A percentile compares a stretch with the other conserved stretches of the same genome.
phyloP scores from a whole-genome alignment of 257 asterid genomes.

The Lycium barbarum region DNA sequence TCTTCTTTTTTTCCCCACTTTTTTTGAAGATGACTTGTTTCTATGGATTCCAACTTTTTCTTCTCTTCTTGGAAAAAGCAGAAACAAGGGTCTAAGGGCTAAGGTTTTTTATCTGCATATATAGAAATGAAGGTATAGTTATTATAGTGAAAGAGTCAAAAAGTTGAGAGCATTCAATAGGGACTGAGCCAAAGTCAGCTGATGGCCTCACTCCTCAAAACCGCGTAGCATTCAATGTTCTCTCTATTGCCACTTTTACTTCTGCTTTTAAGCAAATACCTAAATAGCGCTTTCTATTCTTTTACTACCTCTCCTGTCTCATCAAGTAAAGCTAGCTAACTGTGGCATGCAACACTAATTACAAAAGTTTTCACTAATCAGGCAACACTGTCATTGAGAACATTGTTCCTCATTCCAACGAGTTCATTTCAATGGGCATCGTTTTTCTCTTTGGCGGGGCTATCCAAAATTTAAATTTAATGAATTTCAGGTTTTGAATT shows the following conservation, averaged over 20 bases:
- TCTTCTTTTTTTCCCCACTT: no score
- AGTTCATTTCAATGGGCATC: not conserved
- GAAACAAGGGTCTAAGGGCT: slow-evolving; percentile 26
- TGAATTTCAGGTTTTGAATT: no score
- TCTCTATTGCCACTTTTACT: not conserved
- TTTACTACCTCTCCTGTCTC: not conserved
- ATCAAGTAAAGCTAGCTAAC: not conserved
- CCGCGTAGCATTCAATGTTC: slow-evolving; percentile 83
- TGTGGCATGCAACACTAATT: no score
- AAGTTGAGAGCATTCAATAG: slow-evolving; percentile 75
- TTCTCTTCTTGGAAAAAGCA: slow-evolving; percentile 51
- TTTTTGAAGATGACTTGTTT: not conserved
- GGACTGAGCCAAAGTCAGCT: slow-evolving; percentile 66
- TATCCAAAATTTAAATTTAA: no score
- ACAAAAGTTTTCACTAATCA: not conserved
- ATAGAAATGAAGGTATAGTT: not conserved
- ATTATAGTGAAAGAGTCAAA: slow-evolving; percentile 61
- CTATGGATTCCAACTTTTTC: slow-evolving; percentile 31
- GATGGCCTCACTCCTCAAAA: slow-evolving; percentile 49
- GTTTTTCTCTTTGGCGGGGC: not conserved
- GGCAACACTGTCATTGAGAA: not conserved
- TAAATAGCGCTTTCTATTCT: not conserved
- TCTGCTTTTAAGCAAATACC: not conserved
- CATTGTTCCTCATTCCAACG: not conserved
- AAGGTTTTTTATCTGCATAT: not conserved